A percentile compares a stretch with the other conserved stretches of the same genome.
Conservation (phyloP, 2,329 filamentous ascomycete species). For the Ophiostoma sp. region DNA sequence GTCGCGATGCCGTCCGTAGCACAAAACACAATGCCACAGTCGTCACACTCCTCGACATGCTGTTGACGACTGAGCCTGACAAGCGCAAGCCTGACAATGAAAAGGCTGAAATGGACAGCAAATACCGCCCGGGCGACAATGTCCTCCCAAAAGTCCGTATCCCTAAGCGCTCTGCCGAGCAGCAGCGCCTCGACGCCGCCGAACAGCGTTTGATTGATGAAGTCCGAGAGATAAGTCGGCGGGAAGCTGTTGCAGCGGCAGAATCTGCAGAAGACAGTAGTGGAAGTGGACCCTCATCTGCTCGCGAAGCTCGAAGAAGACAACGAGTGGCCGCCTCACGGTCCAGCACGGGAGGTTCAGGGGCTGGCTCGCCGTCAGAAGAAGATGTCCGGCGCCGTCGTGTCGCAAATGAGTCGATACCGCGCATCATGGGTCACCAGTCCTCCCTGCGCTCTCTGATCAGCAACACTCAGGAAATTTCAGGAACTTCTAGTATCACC, state of each 20-base stretch:
- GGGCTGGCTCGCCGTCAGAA: slow-evolving; percentile 27
- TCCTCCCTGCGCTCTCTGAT: slow-evolving; percentile 80
- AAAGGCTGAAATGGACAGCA: slow-evolving; percentile 65
- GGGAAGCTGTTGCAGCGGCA: slow-evolving; percentile 53
- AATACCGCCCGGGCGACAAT: slow-evolving; percentile 76
- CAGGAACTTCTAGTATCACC: neutral
- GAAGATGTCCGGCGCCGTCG: slow-evolving; percentile 35
- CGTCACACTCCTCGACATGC: slow-evolving; percentile 84
- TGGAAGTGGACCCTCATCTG: neutral
- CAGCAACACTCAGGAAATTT: slow-evolving; percentile 44
- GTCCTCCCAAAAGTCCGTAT: slow-evolving; percentile 61
- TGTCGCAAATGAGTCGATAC: slow-evolving; percentile 35
- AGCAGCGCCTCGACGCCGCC: slow-evolving; percentile 55
- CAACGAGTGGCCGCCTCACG: slow-evolving; percentile 24
- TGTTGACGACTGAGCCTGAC: slow-evolving; percentile 70
- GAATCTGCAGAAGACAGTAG: slow-evolving; percentile 14
- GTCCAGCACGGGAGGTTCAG: slow-evolving; percentile 23
- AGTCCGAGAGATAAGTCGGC: slow-evolving; percentile 67
- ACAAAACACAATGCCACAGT: slow-evolving; percentile 88
- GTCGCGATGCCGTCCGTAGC: slow-evolving; percentile 77
- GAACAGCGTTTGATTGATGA: slow-evolving; percentile 66
- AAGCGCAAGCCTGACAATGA: slow-evolving; percentile 66
- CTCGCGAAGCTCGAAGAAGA: slow-evolving; percentile 14
- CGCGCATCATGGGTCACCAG: slow-evolving; percentile 61
- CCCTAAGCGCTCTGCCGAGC: slow-evolving; percentile 47